Conservation (phyloP, 2,329 filamentous ascomycete genomes). For the Fonsecaea multimorphosa region DNA sequence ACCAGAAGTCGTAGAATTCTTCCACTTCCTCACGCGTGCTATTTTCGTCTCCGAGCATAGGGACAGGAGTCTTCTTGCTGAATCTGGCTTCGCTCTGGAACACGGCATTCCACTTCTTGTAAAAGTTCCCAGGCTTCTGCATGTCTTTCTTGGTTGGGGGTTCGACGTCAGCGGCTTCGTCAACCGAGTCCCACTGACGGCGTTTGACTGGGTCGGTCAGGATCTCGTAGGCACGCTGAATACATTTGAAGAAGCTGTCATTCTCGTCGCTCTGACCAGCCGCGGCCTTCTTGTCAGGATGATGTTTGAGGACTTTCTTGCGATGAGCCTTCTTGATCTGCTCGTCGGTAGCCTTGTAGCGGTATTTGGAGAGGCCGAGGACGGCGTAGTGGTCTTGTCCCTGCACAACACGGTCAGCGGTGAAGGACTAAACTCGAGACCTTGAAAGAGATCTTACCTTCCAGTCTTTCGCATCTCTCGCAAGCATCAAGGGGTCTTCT, state of each 20-base stretch:
- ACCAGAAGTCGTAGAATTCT: constrained; percentile 99
- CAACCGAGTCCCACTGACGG: constrained; percentile 94
- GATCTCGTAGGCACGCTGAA: constrained; percentile 95
- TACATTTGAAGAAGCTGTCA: constrained; percentile 99
- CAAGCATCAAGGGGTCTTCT: constrained; percentile 90
- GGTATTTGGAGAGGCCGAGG: constrained; percentile 89
- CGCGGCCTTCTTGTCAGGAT: constrained; percentile 98
- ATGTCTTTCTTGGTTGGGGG: constrained; percentile 91
- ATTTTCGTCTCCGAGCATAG: constrained; percentile 81
- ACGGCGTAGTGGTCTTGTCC: constrained; percentile 98
- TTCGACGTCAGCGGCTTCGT: constrained; percentile 90
- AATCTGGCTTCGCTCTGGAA: constrained; percentile 94
- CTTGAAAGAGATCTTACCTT: constrained; percentile 68
- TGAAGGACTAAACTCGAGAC: not conserved
- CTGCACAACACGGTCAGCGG: constrained; percentile 51
- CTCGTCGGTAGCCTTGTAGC: constrained; percentile 90
- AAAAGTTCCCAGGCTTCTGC: constrained; percentile 80
- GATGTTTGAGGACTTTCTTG: constrained; percentile 99
- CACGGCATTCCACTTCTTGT: constrained; percentile 89
- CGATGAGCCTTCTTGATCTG: constrained; percentile 99
- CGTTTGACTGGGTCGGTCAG: constrained; percentile 90
- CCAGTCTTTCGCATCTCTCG: constrained; percentile 98
- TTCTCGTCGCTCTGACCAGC: constrained; percentile 80
- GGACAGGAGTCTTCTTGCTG: constrained; percentile 88
- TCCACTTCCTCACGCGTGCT: constrained; percentile 89